Evolutionary conservation across 139 green algal species (phyloP).

Genomic region (Coccomyxa sp.): DNA sequence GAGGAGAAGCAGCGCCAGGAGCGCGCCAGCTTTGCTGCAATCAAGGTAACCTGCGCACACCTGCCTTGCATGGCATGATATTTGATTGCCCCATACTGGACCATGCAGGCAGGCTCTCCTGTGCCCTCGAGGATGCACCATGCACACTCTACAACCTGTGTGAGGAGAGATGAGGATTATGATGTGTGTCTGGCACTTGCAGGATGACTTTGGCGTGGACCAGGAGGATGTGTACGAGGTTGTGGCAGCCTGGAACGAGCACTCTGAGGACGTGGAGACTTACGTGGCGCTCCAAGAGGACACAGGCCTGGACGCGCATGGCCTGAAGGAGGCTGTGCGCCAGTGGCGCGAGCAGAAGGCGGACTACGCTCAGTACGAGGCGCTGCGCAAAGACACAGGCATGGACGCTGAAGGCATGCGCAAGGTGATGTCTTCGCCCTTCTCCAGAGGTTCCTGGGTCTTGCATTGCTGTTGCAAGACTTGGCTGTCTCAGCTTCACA

Average conservation of each 20-base stretch:
- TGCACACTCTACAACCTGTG: too few species aligned
- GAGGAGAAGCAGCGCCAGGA: neutral
- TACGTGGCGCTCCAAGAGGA: conserved; percentile 24
- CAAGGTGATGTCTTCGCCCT: neutral
- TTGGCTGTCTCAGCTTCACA: too few species aligned
- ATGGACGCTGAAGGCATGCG: neutral
- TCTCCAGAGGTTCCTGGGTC: too few species aligned
- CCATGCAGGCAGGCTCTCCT: too few species aligned
- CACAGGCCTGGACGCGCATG: conserved; percentile 17
- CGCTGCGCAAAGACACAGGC: neutral
- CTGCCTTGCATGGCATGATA: too few species aligned
- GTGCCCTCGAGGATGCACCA: too few species aligned
- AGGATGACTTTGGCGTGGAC: neutral
- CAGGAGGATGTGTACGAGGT: neutral
- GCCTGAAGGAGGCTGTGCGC: conserved; percentile 14
- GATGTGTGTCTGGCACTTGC: neutral
- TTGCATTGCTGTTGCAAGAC: too few species aligned
- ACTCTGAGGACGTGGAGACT: conserved; percentile 21
- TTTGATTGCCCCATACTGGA: too few species aligned
- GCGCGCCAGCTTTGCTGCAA: neutral
- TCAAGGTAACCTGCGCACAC: too few species aligned
- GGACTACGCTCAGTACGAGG: conserved; percentile 3
- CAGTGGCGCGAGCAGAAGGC: conserved; percentile 30
- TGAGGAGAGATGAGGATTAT: too few species aligned
- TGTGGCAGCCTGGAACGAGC: neutral